These are phyloP conservation scores for Globisporangium nunn DNA, from an alignment of 352 stramenopile genomes.

Conservation along the genomic window DNA sequence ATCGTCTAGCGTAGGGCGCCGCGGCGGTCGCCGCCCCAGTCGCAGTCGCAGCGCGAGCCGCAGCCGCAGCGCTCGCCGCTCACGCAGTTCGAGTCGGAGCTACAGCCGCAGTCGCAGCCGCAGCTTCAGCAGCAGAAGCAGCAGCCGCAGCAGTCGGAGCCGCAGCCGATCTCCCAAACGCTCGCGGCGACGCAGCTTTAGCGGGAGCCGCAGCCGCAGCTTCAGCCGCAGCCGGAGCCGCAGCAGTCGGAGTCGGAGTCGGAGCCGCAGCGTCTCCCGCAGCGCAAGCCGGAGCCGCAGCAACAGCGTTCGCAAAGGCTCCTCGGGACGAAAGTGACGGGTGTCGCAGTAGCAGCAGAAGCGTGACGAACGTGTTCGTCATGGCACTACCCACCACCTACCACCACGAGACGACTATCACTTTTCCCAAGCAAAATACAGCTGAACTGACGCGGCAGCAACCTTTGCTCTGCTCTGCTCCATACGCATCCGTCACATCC, in stretches of 20 bases:
- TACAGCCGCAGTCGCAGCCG: conserved; percentile 11
- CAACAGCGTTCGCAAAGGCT: conserved; percentile 1
- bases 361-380: background rate
- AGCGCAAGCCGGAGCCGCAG: conserved; percentile 6
- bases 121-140: conserved; percentile 20
- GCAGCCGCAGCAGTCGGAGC: conserved; percentile 20
- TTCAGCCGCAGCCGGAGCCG: conserved; percentile 25
- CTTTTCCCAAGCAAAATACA: no score
- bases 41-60: conserved; percentile 19
- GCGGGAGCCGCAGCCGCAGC: conserved; percentile 23
- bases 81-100: conserved; percentile 21
- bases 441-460: no score
- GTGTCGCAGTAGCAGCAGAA: no score
- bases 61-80: conserved; percentile 29
- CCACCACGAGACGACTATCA: no score
- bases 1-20: conserved; percentile 6
- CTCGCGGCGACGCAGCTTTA: no score
- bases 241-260: conserved; percentile 3
- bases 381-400: background rate
- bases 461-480: no score
- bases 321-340: conserved; percentile 13
- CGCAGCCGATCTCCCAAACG: conserved; percentile 3
- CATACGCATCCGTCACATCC: no score
- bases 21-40: background rate
- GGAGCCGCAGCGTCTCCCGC: conserved; percentile 9